Base-by-base conservation (phyloP, 371 early-diverging fungal species). In the Apophysomyces ossiformis region DNA sequence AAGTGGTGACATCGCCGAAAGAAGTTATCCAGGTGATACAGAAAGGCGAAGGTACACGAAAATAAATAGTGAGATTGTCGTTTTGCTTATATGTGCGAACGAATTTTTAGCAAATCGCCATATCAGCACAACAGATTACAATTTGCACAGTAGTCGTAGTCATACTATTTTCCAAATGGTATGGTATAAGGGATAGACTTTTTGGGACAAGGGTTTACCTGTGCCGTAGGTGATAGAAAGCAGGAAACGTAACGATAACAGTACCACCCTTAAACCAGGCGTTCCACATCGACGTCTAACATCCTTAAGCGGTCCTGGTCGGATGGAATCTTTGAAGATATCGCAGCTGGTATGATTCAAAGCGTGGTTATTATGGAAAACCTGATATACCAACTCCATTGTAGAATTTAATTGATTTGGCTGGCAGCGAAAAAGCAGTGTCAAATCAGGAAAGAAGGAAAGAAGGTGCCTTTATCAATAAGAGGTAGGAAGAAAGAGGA, bases 391-490 rank as follows among this genome's bases (percentile, higher is more conserved):
- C 1, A 26, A 26, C 2, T 54, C 1, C 4, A 18, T 15, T 9
- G 9, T 72, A 88, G 82, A 94, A 92, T 71, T 79, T 99, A 58
- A 94, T 97, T 69, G 99, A 99, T 80, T 75, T 99, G 61, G 98
- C 99, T n/a, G 99, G 99, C n/a, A 95, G 95, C 11, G 99, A 99
- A 83, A 92, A 96, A 70, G 92, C 92, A 4, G 75, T 90, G 4
- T 82, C 89, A 15, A 85, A 91, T 65, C 78, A 85, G 41, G 91
- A 91, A 7, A 71, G 97, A 36, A 84, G 96, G 32, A 93, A 94
- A 76, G 99, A 99, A 79, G 96, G 96, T 9, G 90, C 94, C 9
- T 92, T 82, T 71, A 99, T 99, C 73, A 99, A 99, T 81, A 96
- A 93, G 74, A 93, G 85, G 70, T 81, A 63, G 47, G 32, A 1